A percentile compares a stretch with the other conserved stretches of the same genome.
phyloP scores from a whole-genome alignment of 495 filamentous ascomycete species.

The Massariosphaeria phaeospora region DNA sequence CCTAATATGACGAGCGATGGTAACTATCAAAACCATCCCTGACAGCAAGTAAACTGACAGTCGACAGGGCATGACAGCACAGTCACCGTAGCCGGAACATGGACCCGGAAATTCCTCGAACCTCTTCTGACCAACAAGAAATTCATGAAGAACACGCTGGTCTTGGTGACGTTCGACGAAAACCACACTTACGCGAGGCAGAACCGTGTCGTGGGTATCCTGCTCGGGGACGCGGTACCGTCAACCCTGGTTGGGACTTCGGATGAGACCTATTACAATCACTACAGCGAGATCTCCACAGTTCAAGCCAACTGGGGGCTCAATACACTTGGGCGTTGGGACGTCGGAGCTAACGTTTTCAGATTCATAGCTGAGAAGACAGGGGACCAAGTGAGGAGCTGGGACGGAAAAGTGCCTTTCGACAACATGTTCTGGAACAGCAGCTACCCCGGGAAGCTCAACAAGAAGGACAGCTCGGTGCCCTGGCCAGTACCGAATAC shows the following conservation, averaged over 20 bases:
- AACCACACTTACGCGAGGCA: constrained; percentile 39
- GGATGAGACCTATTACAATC: constrained; percentile 38
- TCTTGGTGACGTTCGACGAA: constrained; percentile 46
- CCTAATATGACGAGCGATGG: constrained; percentile 39
- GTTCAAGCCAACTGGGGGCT: constrained; percentile 39
- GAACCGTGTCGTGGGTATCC: constrained; percentile 41
- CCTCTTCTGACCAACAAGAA: constrained; percentile 39
- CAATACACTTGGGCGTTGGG: constrained; percentile 39
- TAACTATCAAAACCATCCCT: no score
- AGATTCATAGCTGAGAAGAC: constrained; percentile 35
- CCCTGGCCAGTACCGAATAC: constrained; percentile 36
- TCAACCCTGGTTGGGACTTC: constrained; percentile 33
- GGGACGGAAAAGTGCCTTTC: constrained; percentile 29
- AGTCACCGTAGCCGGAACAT: constrained; percentile 36
- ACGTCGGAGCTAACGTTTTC: constrained; percentile 41
- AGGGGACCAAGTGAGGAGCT: constrained; percentile 30
- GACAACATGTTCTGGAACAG: constrained; percentile 34
- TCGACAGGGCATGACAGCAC: constrained; percentile 35
- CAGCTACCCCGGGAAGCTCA: constrained; percentile 36
- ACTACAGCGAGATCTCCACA: constrained; percentile 39
- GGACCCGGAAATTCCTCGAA: constrained; percentile 36
- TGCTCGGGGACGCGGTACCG: constrained; percentile 36
- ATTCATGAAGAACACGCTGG: constrained; percentile 45
- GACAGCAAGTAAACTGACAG: not conserved
- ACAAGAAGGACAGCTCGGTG: constrained; percentile 29